Conservation (phyloP, 495 filamentous ascomycete species). For the Annulohypoxylon maeteangense region DNA sequence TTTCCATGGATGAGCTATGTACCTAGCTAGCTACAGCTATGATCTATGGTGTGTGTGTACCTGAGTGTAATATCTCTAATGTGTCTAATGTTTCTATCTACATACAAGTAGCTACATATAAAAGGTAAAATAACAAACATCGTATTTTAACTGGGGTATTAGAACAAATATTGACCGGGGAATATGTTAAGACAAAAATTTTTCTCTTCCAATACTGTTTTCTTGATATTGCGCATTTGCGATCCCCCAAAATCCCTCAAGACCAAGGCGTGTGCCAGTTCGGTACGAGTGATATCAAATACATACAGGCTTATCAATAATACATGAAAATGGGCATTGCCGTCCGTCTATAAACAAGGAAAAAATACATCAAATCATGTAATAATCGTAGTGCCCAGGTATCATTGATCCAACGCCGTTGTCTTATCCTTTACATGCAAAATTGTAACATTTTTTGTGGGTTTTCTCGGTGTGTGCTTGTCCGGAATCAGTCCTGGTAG, state of each 20-base stretch:
- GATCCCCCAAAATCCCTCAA: conserved; percentile 29
- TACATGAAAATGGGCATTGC: conserved; percentile 17
- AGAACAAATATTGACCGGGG: conserved; percentile 21
- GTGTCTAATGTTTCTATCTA: conserved; percentile 16
- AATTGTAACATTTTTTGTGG: conserved; percentile 23
- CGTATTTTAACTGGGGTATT: background rate
- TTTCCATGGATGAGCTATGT: background rate
- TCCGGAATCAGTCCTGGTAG: conserved; percentile 27
- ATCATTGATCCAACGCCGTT: conserved; percentile 33
- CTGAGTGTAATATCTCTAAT: background rate
- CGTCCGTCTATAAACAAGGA: conserved; percentile 30
- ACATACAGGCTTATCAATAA: conserved; percentile 36
- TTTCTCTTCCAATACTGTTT: background rate
- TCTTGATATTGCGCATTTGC: conserved; percentile 14
- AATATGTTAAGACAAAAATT: conserved; percentile 6
- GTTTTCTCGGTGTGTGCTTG: background rate
- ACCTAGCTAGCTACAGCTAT: conserved; percentile 11
- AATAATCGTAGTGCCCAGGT: conserved; percentile 25
- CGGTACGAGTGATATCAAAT: conserved; percentile 29
- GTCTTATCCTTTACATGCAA: conserved; percentile 31
- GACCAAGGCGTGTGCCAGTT: conserved; percentile 17
- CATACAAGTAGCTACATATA: conserved; percentile 17
- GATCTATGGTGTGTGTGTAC: conserved; percentile 16
- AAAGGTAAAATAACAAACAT: background rate
- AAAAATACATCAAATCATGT: conserved; percentile 18